phyloP scores from a whole-genome alignment of 352 stramenopile species.

The Phytophthora pluvialis region DNA sequence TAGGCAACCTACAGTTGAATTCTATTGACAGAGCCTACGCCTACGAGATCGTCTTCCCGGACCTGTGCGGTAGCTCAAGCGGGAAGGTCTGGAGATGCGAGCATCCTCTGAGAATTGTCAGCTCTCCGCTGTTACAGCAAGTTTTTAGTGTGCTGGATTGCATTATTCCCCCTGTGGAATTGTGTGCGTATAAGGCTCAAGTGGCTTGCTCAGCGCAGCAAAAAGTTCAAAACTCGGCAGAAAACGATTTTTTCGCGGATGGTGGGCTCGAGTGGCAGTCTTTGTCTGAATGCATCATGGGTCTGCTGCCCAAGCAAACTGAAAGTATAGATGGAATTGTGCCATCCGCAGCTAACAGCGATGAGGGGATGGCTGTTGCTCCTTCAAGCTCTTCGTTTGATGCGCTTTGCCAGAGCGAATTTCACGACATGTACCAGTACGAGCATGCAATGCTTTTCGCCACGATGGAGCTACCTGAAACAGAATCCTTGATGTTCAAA shows the following conservation, averaged over 20 bases:
- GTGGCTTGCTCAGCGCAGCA: slow-evolving; percentile 27
- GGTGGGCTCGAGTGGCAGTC: slow-evolving; percentile 38
- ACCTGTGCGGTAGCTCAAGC: slow-evolving; percentile 21
- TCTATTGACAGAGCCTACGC: slow-evolving; percentile 25
- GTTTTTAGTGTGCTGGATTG: slow-evolving; percentile 42
- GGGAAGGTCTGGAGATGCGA: slow-evolving; percentile 45
- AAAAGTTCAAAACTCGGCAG: slow-evolving; percentile 7
- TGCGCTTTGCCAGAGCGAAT: slow-evolving; percentile 47
- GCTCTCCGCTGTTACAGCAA: slow-evolving; percentile 42
- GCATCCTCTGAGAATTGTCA: slow-evolving; percentile 46
- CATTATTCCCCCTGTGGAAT: slow-evolving; percentile 25
- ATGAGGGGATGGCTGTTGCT: slow-evolving; percentile 8
- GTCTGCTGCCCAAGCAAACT: slow-evolving; percentile 17
- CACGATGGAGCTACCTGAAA: slow-evolving; percentile 36
- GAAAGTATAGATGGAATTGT: background rate
- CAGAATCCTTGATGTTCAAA: background rate
- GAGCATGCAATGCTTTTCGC: slow-evolving; percentile 51
- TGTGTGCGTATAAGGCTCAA: slow-evolving; percentile 31
- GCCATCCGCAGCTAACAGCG: background rate
- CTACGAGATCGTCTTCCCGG: slow-evolving; percentile 41
- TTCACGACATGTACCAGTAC: slow-evolving; percentile 52
- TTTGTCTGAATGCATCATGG: slow-evolving; percentile 28
- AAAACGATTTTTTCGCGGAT: slow-evolving; percentile 6
- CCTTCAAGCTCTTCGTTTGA: slow-evolving; percentile 40
- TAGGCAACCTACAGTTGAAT: slow-evolving; percentile 33